Base-by-base conservation (phyloP, 1,284 basidiomycete genomes). In the Ustilago xerochloae region DNA sequence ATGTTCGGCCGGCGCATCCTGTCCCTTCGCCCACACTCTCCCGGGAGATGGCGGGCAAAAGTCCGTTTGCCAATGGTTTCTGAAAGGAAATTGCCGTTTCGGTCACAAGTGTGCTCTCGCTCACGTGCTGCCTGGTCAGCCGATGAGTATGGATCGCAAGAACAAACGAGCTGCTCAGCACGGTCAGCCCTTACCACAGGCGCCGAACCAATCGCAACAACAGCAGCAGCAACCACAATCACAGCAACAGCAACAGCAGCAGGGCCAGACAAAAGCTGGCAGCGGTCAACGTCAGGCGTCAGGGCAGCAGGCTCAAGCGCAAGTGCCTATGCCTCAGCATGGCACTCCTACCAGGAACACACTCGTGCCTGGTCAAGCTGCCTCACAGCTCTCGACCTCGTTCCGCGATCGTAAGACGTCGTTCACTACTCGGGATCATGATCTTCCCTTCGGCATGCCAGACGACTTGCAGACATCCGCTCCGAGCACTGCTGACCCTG, bases 151-250 rank as follows among this genome's bases (percentile, higher is more conserved):
- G 93, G 96, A 99, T 84, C 88, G 95, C 75, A 96, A 97, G 88
- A 98, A 99, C 87, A 98, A 98, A 88, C 94, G 96, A 81, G 92
- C 93, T 10, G 93, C 94, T 0, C 95, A 97, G 81, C 87, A 82
- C n/a, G 76, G 75, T 15, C 74, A 69, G 51, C 70, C 75, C 1
- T 47, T 74, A n/a, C 75, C 75, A 13, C 70, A 69, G 52, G 47
- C 36, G 33, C 33, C 62, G 6, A 22, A 48, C n/a, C 59, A 57
- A 57, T 48, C 46, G 13, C 63, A 57, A 30, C 41, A 39, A 15
- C 46, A 48, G 6, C 46, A 47, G 28, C 20, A 26, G 24, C 41
- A 45, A 6, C 35, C 13, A n/a, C 58, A 56, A 3, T 26, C 29
- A 36, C 49, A 51, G 28, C 48, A 50, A 16, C 45, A 47, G 24